A percentile compares a stretch with the other conserved stretches of the same genome.
Evolutionary conservation across 1,139 yeast genomes (phyloP).

Genomic region (Wickerhamiella pararugosa): DNA sequence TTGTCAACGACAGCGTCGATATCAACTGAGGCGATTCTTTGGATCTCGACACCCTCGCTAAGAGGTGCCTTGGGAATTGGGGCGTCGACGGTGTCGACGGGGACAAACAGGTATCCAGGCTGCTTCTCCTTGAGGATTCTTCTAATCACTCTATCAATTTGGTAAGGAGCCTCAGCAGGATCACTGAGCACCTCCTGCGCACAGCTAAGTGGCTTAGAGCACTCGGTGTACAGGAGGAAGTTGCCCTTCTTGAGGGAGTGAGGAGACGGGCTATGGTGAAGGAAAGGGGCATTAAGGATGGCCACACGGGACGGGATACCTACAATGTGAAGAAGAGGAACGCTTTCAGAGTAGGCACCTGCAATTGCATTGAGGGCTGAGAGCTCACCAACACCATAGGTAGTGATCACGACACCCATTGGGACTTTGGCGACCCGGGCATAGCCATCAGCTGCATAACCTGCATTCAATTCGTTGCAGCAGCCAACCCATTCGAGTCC

Average conservation of each 20-base stretch:
- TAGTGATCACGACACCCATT: slow-evolving; percentile 31
- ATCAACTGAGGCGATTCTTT: slow-evolving; percentile 19
- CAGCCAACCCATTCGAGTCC: slow-evolving; percentile 47
- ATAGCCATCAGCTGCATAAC: slow-evolving; percentile 72
- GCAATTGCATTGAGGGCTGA: slow-evolving; percentile 74
- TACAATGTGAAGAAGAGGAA: slow-evolving; percentile 68
- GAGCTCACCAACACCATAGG: slow-evolving; percentile 79
- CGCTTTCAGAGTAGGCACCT: slow-evolving; percentile 69
- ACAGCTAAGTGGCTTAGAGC: slow-evolving; percentile 46
- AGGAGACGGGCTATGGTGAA: slow-evolving; percentile 59
- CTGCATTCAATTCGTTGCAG: slow-evolving; percentile 49
- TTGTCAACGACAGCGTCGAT: slow-evolving; percentile 27
- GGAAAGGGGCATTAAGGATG: slow-evolving; percentile 26
- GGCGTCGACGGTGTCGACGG: slow-evolving; percentile 46
- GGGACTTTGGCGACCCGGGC: slow-evolving; percentile 34
- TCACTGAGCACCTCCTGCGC: slow-evolving; percentile 40
- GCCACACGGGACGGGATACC: slow-evolving; percentile 49
- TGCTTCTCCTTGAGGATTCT: slow-evolving; percentile 31
- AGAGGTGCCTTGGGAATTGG: slow-evolving; percentile 10
- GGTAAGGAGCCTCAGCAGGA: slow-evolving; percentile 35
- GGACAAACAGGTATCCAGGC: slow-evolving; percentile 72
- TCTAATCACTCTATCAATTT: slow-evolving; percentile 40
- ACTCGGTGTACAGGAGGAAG: slow-evolving; percentile 47
- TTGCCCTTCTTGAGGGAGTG: slow-evolving; percentile 33
- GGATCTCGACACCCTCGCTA: slow-evolving; percentile 16